A percentile compares a stretch with the other conserved stretches of the same genome.
phyloP scores from a whole-genome alignment of 257 asterid species.

The Eucommia ulmoides region DNA sequence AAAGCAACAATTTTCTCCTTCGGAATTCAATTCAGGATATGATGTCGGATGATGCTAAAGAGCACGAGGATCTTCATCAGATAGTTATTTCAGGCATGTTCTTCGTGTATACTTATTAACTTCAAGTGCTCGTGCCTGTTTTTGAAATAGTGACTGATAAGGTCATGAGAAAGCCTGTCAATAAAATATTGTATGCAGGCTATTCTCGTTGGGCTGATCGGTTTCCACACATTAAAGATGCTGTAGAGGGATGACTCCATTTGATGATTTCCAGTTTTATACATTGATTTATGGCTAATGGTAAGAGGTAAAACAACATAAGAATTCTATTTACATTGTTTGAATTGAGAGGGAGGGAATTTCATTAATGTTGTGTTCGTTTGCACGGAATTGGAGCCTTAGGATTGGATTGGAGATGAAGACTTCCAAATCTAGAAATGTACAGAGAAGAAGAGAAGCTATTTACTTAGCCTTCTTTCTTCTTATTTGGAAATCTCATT shows the following conservation, averaged over 20 bases:
- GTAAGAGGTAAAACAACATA: background rate
- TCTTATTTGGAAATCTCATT: too few relatives aligned
- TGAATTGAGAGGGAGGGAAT: too few relatives aligned
- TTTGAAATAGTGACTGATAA: background rate
- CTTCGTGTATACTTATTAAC: background rate
- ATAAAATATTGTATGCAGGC: constrained; percentile 23
- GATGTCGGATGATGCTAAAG: constrained; percentile 20
- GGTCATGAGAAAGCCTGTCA: background rate
- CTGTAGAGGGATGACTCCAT: constrained; percentile 32
- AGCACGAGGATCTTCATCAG: constrained; percentile 57
- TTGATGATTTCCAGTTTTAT: background rate
- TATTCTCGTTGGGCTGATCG: constrained; percentile 60
- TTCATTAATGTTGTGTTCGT: too few relatives aligned
- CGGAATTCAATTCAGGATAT: constrained; percentile 20
- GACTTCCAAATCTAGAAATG: too few relatives aligned
- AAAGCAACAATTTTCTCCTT: background rate
- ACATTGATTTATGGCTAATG: background rate
- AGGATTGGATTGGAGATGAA: too few relatives aligned
- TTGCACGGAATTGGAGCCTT: too few relatives aligned
- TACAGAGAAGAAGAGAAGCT: too few relatives aligned
- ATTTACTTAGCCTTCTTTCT: too few relatives aligned
- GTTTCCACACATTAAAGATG: constrained; percentile 43
- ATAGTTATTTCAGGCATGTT: constrained; percentile 44
- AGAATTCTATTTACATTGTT: background rate
- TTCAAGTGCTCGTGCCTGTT: background rate